Percentiles rank a stretch among this genome's conserved stretches.
phyloP scores from a whole-genome alignment of 176 grass and related monocot genomes.

The Zoysia pacifica region DNA sequence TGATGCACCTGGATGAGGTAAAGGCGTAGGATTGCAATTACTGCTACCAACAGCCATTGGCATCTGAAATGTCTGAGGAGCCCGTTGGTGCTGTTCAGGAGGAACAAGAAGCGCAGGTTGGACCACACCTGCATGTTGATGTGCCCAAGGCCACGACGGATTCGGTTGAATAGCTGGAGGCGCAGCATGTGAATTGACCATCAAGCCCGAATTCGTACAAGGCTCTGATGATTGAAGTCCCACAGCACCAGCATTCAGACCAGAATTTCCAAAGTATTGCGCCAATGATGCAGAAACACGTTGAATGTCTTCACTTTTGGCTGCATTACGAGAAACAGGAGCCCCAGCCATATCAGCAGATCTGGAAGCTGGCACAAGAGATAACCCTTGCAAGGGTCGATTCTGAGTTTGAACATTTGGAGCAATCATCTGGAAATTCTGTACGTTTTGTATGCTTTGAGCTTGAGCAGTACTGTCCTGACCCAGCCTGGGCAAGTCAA shows the following conservation, averaged over 20 bases:
- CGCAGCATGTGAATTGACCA: slow-evolving; percentile 24
- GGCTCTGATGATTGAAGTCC: slow-evolving; percentile 51
- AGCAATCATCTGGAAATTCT: slow-evolving; percentile 49
- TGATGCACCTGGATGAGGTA: slow-evolving; percentile 27
- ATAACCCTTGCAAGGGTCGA: too few relatives aligned
- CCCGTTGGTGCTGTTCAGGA: slow-evolving; percentile 46
- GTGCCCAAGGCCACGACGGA: slow-evolving; percentile 40
- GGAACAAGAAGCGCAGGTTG: slow-evolving; percentile 38
- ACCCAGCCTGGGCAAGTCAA: slow-evolving; percentile 31
- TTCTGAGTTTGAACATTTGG: background rate
- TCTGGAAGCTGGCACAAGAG: slow-evolving; percentile 32
- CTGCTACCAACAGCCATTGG: slow-evolving; percentile 34
- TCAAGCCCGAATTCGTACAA: slow-evolving; percentile 39
- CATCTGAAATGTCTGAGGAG: slow-evolving; percentile 32
- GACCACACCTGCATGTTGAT: slow-evolving; percentile 40
- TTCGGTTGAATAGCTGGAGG: slow-evolving; percentile 42
- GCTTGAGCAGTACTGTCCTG: slow-evolving; percentile 43
- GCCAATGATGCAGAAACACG: slow-evolving; percentile 80
- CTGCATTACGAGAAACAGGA: slow-evolving; percentile 55
- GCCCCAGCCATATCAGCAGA: slow-evolving; percentile 46
- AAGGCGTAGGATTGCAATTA: slow-evolving; percentile 38
- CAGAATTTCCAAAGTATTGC: slow-evolving; percentile 63
- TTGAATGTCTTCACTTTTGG: slow-evolving; percentile 58
- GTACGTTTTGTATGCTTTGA: slow-evolving; percentile 41
- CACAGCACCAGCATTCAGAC: slow-evolving; percentile 14